Base-by-base conservation (phyloP, 2,329 filamentous ascomycete genomes). In the Ciborinia camelliae region DNA sequence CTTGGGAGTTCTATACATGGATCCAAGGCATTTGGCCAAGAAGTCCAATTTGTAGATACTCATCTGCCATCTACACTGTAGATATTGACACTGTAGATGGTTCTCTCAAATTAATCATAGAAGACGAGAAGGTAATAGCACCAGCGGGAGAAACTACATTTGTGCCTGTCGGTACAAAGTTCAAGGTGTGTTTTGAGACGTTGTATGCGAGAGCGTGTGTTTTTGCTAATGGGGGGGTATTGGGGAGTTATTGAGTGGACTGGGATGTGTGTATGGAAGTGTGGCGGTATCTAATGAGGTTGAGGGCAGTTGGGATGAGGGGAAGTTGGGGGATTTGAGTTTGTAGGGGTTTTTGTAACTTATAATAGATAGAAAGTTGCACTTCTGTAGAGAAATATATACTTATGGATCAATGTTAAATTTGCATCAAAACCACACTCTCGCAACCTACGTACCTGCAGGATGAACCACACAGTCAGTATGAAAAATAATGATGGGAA, bases 11-110 rank as follows among this genome's bases (percentile, higher is more conserved):
- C 72, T 62, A 66, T 74, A 0, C 80, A 81, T 64, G 70, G 70
- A 0, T 65, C 69, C 12, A 76, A 76, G 6, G 65, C 78, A 0
- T 75, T 81, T 3, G 70, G 70, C 0, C 71, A 73, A 30, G 77
- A 72, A 64, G 64, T 84, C 37, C 76, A 74, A 0, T 86, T 85
- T 67, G 62, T 72, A 0, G 72, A 72, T 0, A 81, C 81, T 1
- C 82, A 85, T 67, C 84, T 71, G 83, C 81, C 61, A 76, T 86
- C 54, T 78, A 76, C 62, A 77, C 84, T 0, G 73, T 77, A 50
- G 81, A 84, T 65, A n/a, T n/a, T n/a, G n/a, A 76, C 62, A 77
- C 84, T 0, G 73, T 77, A 50, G 81, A 84, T 65, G 82, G 82
- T 0, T 67, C 76, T 0, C 69, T 84, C 5, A 74, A 72, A 20